Evolutionary conservation across 2,329 filamentous ascomycete genomes (phyloP).

Genomic region (Pseudopyrenochaeta lycopersici): DNA sequence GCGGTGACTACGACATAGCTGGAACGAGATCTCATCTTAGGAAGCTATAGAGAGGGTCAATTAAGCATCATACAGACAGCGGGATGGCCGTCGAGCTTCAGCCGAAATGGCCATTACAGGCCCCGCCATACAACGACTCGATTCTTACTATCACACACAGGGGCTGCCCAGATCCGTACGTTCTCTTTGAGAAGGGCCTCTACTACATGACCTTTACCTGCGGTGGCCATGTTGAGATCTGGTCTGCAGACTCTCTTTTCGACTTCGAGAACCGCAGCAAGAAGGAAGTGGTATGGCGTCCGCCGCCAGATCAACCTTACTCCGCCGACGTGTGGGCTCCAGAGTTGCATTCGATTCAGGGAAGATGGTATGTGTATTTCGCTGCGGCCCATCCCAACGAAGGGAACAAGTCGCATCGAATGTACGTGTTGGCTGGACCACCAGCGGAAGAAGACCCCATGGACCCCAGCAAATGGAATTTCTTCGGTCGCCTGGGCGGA

Average conservation of each 20-base stretch:
- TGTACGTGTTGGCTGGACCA: constrained; percentile 57
- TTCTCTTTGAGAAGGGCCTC: constrained; percentile 52
- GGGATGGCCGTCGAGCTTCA: neutral
- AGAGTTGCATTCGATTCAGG: constrained; percentile 61
- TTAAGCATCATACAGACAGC: neutral
- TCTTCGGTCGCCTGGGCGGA: constrained; percentile 52
- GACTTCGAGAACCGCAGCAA: constrained; percentile 50
- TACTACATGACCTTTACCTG: constrained; percentile 59
- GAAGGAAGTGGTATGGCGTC: constrained; percentile 54
- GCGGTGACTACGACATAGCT: neutral
- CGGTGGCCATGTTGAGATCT: constrained; percentile 56
- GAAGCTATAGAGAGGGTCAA: neutral
- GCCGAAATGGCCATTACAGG: constrained; percentile 10
- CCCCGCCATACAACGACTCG: constrained; percentile 47
- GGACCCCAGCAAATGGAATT: constrained; percentile 49
- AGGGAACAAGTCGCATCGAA: constrained; percentile 57
- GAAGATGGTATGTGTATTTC: constrained; percentile 65
- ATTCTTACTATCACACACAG: constrained; percentile 54
- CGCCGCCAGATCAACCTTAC: constrained; percentile 54
- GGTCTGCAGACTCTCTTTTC: constrained; percentile 52
- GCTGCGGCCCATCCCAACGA: constrained; percentile 52
- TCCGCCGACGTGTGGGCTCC: constrained; percentile 63
- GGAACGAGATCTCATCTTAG: neutral
- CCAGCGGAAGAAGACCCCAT: constrained; percentile 39
- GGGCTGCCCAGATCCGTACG: constrained; percentile 56